Conservation (phyloP, 306 rosid species). For the Begonia fuchsioides region DNA sequence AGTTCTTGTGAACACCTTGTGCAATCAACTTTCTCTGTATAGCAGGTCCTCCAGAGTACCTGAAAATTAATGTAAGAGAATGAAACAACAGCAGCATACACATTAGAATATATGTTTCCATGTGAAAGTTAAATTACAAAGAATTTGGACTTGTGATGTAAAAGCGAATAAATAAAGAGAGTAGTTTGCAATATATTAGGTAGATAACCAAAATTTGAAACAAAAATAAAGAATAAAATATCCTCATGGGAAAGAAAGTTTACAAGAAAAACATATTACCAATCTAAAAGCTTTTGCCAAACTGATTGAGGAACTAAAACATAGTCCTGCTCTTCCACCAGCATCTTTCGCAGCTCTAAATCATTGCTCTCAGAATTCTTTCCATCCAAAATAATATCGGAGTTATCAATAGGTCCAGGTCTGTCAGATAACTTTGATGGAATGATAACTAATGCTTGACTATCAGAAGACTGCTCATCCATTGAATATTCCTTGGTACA, state of each 20-base stretch:
- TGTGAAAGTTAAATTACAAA: no score
- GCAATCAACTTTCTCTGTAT: conserved; percentile 82
- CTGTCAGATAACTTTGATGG: conserved; percentile 27
- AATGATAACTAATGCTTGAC: conserved; percentile 18
- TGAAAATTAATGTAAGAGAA: conserved; percentile 7
- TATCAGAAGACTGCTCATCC: conserved; percentile 32
- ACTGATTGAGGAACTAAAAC: conserved; percentile 75
- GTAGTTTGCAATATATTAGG: no score
- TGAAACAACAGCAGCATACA: no score
- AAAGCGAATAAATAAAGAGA: no score
- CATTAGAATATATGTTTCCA: no score
- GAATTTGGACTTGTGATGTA: no score
- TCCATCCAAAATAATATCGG: conserved; percentile 48
- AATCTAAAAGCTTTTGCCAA: conserved; percentile 69
- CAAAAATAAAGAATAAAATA: no score
- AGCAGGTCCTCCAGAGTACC: conserved; percentile 96
- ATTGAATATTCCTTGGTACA: conserved; percentile 25
- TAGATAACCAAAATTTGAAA: no score
- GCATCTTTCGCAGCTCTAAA: conserved; percentile 35
- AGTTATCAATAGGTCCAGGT: conserved; percentile 91
- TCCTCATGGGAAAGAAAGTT: no score
- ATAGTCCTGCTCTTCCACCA: conserved; percentile 71
- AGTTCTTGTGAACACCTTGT: conserved; percentile 56
- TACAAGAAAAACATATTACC: conserved; percentile 24
- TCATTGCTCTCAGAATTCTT: conserved; percentile 20